These are phyloP conservation scores for Trichoderma sp. DNA, from an alignment of 2,329 filamentous ascomycete species.

Conservation along the genomic window DNA sequence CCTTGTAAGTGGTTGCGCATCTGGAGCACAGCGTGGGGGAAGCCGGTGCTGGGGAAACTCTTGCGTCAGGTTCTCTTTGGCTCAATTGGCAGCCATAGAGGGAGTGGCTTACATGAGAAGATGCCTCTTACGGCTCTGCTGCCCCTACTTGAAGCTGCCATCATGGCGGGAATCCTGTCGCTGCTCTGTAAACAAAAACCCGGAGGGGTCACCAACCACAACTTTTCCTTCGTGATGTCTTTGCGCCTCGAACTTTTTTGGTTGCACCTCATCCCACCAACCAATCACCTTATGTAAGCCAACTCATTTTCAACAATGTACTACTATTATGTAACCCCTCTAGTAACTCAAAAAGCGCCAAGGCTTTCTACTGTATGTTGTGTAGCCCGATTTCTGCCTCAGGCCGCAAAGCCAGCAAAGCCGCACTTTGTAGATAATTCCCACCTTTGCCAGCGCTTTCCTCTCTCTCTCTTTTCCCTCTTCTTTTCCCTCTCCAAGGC, in stretches of 20 bases:
- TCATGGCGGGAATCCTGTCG: conserved; percentile 25
- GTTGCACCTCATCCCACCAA: conserved; percentile 13
- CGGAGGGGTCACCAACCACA: not conserved
- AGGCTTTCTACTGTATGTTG: no score
- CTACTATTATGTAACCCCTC: no score
- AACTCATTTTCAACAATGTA: not conserved
- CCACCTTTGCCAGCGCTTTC: not conserved
- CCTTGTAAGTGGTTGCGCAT: conserved; percentile 35
- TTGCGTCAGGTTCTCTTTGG: conserved; percentile 15
- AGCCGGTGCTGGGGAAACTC: conserved; percentile 21
- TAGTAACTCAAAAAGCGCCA: not conserved
- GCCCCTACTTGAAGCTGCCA: conserved; percentile 59
- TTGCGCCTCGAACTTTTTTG: conserved; percentile 29
- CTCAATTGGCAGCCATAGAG: conserved; percentile 22
- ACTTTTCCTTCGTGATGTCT: conserved; percentile 1
- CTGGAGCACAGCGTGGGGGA: conserved; percentile 35
- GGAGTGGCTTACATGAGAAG: conserved; percentile 45
- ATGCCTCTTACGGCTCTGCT: conserved; percentile 47
- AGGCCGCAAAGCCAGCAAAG: conserved; percentile 18
- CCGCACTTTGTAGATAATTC: not conserved
- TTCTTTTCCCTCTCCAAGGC: conserved; percentile 53
- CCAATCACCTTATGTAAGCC: not conserved
- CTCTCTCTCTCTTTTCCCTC: conserved; percentile 29
- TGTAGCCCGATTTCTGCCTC: conserved; percentile 23
- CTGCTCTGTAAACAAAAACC: not conserved